Percentiles rank a stretch among this genome's conserved stretches.
Evolutionary conservation across 2,329 filamentous ascomycete species (phyloP).

Genomic region (Paraconiothyrium sp.): DNA sequence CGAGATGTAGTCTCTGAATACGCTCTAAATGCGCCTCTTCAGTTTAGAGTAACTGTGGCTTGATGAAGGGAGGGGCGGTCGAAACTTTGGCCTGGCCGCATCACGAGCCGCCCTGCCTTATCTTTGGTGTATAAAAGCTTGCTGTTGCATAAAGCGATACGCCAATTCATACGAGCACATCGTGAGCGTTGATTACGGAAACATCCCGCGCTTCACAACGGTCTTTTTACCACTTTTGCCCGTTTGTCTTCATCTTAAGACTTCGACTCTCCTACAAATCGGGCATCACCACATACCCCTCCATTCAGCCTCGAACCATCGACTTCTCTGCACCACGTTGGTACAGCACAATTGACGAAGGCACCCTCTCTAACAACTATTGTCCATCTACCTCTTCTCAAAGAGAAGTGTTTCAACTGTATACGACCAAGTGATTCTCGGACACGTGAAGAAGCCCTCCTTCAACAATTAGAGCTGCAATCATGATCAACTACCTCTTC

Average conservation of each 20-base stretch:
- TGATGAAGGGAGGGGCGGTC: constrained; percentile 14
- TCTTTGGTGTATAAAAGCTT: constrained; percentile 11
- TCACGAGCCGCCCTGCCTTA: constrained; percentile 6
- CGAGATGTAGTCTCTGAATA: neutral
- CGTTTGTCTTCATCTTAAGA: neutral
- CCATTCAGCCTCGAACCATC: neutral
- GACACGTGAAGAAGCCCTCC: neutral
- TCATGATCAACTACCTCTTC: constrained; percentile 12
- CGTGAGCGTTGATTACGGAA: neutral
- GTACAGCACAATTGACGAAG: neutral
- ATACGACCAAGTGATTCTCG: neutral
- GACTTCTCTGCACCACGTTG: neutral
- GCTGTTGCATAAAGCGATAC: neutral
- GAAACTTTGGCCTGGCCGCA: constrained; percentile 9
- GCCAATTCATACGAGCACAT: neutral
- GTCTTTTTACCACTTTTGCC: neutral
- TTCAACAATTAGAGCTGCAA: constrained; percentile 1
- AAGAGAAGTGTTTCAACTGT: neutral
- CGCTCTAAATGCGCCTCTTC: constrained; percentile 16
- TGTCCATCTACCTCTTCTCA: neutral
- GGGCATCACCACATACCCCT: neutral
- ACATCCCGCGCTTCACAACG: neutral
- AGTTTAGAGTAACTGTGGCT: constrained; percentile 20
- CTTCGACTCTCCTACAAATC: neutral
- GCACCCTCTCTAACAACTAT: neutral